Percentiles rank a stretch among this genome's conserved stretches.
These are phyloP conservation scores for Dendrobium chrysotoxum DNA, from an alignment of 106 monocot species.

Conservation along the genomic window DNA sequence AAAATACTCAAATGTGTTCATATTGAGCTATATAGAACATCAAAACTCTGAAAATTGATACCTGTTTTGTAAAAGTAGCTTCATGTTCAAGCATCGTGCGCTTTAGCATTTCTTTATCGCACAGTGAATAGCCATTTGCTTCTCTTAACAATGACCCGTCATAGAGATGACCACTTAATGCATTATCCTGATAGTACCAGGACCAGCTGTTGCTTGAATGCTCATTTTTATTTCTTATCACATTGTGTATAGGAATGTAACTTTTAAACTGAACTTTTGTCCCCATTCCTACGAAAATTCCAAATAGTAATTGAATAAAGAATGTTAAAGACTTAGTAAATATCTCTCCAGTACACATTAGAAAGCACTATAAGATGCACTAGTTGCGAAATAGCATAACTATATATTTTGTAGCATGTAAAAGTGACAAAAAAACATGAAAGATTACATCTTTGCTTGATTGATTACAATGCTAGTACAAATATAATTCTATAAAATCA, in stretches of 20 bases:
- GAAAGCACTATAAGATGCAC: too few relatives aligned
- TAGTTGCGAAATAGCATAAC: too few relatives aligned
- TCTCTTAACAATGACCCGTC: conserved; percentile 22
- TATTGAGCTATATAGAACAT: too few relatives aligned
- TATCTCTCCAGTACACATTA: too few relatives aligned
- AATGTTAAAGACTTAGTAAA: not conserved
- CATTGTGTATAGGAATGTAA: conserved; percentile 19
- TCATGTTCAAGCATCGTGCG: conserved; percentile 72
- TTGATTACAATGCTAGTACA: too few relatives aligned
- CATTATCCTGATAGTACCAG: conserved; percentile 28
- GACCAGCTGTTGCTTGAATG: conserved; percentile 22
- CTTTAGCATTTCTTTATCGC: conserved; percentile 53
- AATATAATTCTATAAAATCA: too few relatives aligned
- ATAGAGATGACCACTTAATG: conserved; percentile 25
- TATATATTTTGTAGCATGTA: too few relatives aligned
- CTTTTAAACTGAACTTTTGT: conserved; percentile 35
- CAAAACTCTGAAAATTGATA: conserved; percentile 10
- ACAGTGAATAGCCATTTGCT: conserved; percentile 29
- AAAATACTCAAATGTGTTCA: too few relatives aligned
- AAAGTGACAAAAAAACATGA: too few relatives aligned
- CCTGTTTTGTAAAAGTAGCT: conserved; percentile 66
- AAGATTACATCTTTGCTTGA: too few relatives aligned
- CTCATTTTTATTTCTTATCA: conserved; percentile 36
- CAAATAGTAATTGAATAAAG: not conserved
- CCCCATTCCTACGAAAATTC: conserved; percentile 48